Evolutionary conservation across 2,329 filamentous ascomycete genomes (phyloP), one percentile per base, ranked within the genome.

Genomic region (Ophiocordyceps australis): DNA sequence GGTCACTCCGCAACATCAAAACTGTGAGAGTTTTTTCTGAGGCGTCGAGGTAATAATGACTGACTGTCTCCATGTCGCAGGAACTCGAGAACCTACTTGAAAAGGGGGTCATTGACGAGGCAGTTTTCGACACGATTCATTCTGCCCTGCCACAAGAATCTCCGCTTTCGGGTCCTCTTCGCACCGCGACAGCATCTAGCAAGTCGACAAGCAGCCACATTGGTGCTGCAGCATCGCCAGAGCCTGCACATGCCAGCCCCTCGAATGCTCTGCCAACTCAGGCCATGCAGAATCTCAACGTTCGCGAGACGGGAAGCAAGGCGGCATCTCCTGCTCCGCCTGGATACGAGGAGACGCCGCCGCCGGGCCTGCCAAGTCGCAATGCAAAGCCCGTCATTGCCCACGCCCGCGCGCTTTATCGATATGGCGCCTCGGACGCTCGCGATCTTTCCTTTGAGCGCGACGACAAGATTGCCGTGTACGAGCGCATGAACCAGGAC

Each of bases 401-500:
- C 29, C 63, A 78, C 37, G 83, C 82, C 15, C 71, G 71, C 14
- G 85, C 85, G 6, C 62, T 93, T 25, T 95, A 93, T 58, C 65
- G 67, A 33, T 95, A 94, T 58, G 65, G 62, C 18, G 79, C 75
- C 7, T 49, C 75, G 21, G 85, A 93, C 46, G 65, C 73, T 4
- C 81, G 82, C 31, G 86, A 95, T 47, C 62, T 92, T 34, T 70
- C 68, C 3, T 70, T 95, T 31, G 70, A 81, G 44, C 73, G 76
- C 33, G 76, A 85, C 44, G 86, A 95, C 54, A 62, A 64, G 35
- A 62, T 95, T 38, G 65, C 70, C 31, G 78, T 95, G 14, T 68
- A 72, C 36, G 81, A 93, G 54, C 85, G 92, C 58, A 89, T 93
- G 76, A 95, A 95, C 53, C 71, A 74, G 34, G 85, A 95, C 52